These are phyloP conservation scores for Nidularia pulvinata DNA, from an alignment of 768 basidiomycete genomes.

Conservation along the genomic window DNA sequence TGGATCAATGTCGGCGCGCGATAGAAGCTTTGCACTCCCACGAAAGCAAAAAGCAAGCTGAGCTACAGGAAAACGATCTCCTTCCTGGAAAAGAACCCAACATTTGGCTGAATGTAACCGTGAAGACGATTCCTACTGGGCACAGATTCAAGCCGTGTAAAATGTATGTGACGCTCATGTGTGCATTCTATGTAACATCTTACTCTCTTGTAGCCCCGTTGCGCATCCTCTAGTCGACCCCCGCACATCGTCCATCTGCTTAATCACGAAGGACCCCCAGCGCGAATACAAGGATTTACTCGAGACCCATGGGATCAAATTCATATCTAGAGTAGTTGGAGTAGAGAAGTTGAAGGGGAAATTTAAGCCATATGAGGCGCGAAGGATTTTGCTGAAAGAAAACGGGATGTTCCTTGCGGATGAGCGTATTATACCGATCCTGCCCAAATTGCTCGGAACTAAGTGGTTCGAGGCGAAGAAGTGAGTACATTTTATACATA, in stretches of 20 bases:
- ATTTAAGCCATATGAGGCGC: slow-evolving; percentile 82
- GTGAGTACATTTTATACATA: slow-evolving; percentile 40
- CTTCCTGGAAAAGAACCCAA: slow-evolving; percentile 78
- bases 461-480: slow-evolving; percentile 97
- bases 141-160: slow-evolving; percentile 79
- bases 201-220: slow-evolving; percentile 52
- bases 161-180: slow-evolving; percentile 58
- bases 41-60: slow-evolving; percentile 58
- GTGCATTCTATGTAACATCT: slow-evolving; percentile 1
- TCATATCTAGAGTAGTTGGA: slow-evolving; percentile 91
- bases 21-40: slow-evolving; percentile 78
- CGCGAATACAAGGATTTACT: slow-evolving; percentile 95
- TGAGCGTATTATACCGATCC: slow-evolving; percentile 82
- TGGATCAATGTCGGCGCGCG: slow-evolving; percentile 75
- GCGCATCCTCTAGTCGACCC: slow-evolving; percentile 85
- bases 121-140: slow-evolving; percentile 78
- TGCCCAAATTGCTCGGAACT: slow-evolving; percentile 85
- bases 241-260: slow-evolving; percentile 75
- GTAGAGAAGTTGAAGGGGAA: slow-evolving; percentile 93
- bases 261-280: slow-evolving; percentile 96
- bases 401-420: slow-evolving; percentile 94
- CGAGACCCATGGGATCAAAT: slow-evolving; percentile 75
- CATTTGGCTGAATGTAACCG: slow-evolving; percentile 87
- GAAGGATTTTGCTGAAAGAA: slow-evolving; percentile 82
- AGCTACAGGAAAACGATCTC: slow-evolving; percentile 74